Conservation (phyloP, 1,284 basidiomycete species). For the Anthracocystis setariae region DNA sequence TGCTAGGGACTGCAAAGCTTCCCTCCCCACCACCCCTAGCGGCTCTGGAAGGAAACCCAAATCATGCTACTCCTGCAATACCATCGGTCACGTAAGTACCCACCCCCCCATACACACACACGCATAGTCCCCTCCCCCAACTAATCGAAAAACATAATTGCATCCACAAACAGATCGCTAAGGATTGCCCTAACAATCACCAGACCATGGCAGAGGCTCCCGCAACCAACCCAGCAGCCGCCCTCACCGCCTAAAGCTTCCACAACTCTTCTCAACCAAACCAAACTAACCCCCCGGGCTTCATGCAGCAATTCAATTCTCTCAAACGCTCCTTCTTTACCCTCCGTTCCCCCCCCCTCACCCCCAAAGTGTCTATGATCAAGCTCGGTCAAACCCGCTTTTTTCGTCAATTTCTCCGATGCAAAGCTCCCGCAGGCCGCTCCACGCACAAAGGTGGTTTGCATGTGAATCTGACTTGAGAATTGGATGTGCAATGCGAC, state of each 20-base stretch:
- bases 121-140: background rate
- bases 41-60: constrained; percentile 9
- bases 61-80: constrained; percentile 34
- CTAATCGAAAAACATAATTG: too few species aligned
- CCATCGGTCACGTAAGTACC: constrained; percentile 39
- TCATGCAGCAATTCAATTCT: background rate
- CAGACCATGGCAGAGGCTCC: constrained; percentile 27
- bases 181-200: constrained; percentile 19
- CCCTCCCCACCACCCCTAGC: constrained; percentile 9
- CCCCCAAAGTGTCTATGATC: too few species aligned
- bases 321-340: background rate
- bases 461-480: background rate
- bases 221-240: constrained; percentile 26
- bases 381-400: too few species aligned
- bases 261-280: background rate
- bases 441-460: too few species aligned
- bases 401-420: too few species aligned
- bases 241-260: constrained; percentile 26
- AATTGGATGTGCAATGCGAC: background rate
- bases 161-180: constrained; percentile 43
- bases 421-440: too few species aligned
- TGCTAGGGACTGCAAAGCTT: constrained; percentile 7
- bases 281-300: background rate
- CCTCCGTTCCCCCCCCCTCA: background rate
- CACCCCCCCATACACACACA: background rate